Evolutionary conservation across 768 basidiomycete species (phyloP), one percentile per base, ranked within the genome.

Genomic region (Tylopilus intermedius): DNA sequence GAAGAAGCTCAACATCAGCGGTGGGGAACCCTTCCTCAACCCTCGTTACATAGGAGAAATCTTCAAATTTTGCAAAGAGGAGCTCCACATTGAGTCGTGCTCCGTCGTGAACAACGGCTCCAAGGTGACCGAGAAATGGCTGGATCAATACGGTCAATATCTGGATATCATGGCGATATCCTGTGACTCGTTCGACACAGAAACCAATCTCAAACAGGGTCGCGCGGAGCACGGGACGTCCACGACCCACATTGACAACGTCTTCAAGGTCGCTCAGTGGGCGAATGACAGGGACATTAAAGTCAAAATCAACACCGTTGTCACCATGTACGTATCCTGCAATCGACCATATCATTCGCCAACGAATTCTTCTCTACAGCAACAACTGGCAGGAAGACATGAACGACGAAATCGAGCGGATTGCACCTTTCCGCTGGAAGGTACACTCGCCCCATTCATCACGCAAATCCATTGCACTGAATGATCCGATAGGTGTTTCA

Each of bases 91-190:
- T 30, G 72, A 72, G 38, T 69, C 72, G 6, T 72, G 67, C 30
- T 64, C 68, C 6, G 64, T 71, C 22, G 68, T 71, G 30, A 68
- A 49, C 59, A 71, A 71, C 42, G 72, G 71, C 0, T 74, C 72
- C 10, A 75, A 72, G 59, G 75, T 75, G 24, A 74, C 73, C 0
- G 69, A 74, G 43, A 69, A 62, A 50, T 75, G 74, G 74, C 33
- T 75, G 18, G 70, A 72, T 39, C 62, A 58, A 5, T 75, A 73
- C 29, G 72, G 74, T 0, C 41, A 63, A 56, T 75, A 71, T 50
- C 54, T 75, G 26, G 73, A 74, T 29, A 62, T 74, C 29, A 74
- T 75, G 66, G 73, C 73, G 0, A 71, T 75, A 2, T 74, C 74
- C 1, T 75, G 74, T 38, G 74, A 75, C 38, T 67, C 67, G 11